Conservation (phyloP, 169 alveolate species). For the Perkinsus chesapeaki region DNA sequence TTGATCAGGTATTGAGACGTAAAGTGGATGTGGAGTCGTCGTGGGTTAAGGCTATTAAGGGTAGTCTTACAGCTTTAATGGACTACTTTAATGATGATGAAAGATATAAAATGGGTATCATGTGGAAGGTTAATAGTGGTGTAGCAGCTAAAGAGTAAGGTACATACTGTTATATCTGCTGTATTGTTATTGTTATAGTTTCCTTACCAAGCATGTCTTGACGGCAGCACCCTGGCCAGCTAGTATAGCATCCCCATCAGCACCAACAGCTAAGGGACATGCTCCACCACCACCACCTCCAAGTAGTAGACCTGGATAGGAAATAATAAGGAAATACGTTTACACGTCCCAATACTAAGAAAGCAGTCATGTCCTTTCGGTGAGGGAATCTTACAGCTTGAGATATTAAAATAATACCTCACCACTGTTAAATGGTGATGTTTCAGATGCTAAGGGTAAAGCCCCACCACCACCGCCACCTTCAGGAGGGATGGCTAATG, state of each 20-base stretch:
- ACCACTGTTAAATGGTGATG: background rate
- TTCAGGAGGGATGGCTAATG: background rate
- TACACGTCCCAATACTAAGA: too few species aligned
- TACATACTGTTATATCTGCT: background rate
- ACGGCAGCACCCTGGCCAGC: background rate
- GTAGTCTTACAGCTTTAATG: background rate
- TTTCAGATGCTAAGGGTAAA: background rate
- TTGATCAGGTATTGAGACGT: background rate
- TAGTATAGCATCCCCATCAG: background rate
- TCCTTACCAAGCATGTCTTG: background rate
- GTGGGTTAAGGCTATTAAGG: background rate
- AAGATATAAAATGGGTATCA: background rate
- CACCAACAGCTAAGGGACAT: background rate
- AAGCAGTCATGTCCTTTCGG: too few species aligned
- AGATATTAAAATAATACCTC: too few species aligned
- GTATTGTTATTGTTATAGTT: background rate
- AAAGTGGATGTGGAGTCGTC: background rate
- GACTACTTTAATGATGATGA: background rate
- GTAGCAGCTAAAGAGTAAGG: background rate
- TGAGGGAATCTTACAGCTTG: too few species aligned
- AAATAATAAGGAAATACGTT: too few species aligned
- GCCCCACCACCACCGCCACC: background rate
- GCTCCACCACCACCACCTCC: background rate
- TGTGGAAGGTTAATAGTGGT: background rate
- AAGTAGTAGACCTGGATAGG: background rate